Conservation (phyloP, 768 basidiomycete genomes). For the Mycena epipterygia region DNA sequence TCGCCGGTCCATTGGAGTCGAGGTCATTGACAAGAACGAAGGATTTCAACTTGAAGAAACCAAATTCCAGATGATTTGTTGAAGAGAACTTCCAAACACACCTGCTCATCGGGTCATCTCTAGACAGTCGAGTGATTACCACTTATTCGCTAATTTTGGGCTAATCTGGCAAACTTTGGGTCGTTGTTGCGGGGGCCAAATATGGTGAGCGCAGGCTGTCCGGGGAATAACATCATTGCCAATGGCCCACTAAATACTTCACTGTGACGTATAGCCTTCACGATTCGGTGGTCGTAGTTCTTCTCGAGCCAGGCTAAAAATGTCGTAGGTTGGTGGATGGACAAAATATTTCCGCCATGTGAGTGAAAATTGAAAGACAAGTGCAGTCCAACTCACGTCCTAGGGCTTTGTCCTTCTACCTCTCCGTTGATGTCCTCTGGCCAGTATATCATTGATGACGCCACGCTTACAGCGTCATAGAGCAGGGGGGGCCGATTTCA, state of each 20-base stretch:
- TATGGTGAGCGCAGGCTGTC: neutral
- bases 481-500: no score
- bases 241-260: neutral
- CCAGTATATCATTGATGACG: slow-evolving; percentile 15
- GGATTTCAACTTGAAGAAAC: neutral
- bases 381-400: neutral
- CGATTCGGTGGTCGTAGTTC: neutral
- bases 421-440: neutral
- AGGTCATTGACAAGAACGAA: neutral
- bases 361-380: no score
- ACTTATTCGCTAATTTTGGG: slow-evolving; percentile 3
- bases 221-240: slow-evolving; percentile 5
- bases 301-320: slow-evolving; percentile 11
- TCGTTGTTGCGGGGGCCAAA: neutral
- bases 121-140: neutral
- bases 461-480: slow-evolving; percentile 13
- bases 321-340: neutral
- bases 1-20: no score
- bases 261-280: neutral
- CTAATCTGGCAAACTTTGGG: neutral
- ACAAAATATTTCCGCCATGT: slow-evolving; percentile 6
- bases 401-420: neutral
- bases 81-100: neutral
- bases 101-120: slow-evolving; percentile 1
- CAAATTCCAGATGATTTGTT: neutral